Evolutionary conservation across 306 rosid species (phyloP), one percentile per base, ranked within the genome.

Genomic region (Vigna hirtella): DNA sequence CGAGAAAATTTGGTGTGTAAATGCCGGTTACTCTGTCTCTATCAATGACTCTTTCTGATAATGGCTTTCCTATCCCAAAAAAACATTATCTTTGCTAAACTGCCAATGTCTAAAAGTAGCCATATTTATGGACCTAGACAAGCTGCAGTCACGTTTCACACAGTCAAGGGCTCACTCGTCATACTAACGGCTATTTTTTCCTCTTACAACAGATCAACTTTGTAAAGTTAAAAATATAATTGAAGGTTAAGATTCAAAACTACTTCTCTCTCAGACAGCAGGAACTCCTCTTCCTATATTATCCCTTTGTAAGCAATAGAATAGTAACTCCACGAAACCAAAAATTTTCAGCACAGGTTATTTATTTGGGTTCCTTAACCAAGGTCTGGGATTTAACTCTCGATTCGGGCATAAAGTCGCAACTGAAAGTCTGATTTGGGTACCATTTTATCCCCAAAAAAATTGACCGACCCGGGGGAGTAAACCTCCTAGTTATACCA

Each of bases 21-120:
- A 26, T 73, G 53, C 43, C 26, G 28, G 9, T 24, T 56, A 38
- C 68, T 42, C 56, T 73, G 57, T 56, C 77, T 73, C 74, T 11
- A 57, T 20, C 77, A 55, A 22, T 14, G 55, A 38, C 16, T 69
- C 6, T 26, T 48, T 30, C 43, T 28, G 18, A 36, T 36, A 36
- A 6, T 58, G 22, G 12, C 1, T 8, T 38, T 38, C 55, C 9
- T 57, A 22, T 40, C 10, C 66, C 51, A 7, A 73, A 57, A 73
- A 18, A 5, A 9, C 28, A 43, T 56, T 38, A 22, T 20, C 43
- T 15, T 14, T 24, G 50, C 38, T 40, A 24, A 66, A 38, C 0
- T 6, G 42, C 7, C 50, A 50, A 28, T 6, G 6, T 10, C 45
- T 14, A 24, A 52, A 62, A 24, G 36, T 49, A 47, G 65, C 7